Evolutionary conservation across 768 basidiomycete species (phyloP).

Genomic region (Dioszegia aurantiaca): DNA sequence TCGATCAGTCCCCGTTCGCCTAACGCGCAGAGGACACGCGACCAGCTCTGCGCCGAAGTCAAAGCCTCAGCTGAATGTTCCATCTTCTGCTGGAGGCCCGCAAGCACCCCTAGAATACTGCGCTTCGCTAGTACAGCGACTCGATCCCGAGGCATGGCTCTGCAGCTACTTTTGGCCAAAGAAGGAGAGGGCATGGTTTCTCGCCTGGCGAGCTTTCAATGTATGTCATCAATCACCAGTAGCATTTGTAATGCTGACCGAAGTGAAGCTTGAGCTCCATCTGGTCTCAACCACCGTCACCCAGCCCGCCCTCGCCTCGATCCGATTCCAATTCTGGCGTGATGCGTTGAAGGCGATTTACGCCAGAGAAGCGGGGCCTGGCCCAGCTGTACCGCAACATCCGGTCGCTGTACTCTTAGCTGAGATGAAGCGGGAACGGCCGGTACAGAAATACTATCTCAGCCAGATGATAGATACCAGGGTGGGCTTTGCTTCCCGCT

Average conservation of each 20-base stretch:
- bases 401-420: conserved; percentile 45
- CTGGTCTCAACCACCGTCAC: conserved; percentile 41
- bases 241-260: too few species aligned
- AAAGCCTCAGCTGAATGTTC: background rate
- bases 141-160: conserved; percentile 51
- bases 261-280: conserved; percentile 52
- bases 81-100: conserved; percentile 29
- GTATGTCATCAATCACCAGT: conserved; percentile 30
- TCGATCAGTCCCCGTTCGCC: background rate
- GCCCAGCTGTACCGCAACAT: conserved; percentile 40
- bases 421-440: conserved; percentile 34
- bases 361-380: conserved; percentile 7
- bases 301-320: conserved; percentile 49
- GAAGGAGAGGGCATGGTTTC: conserved; percentile 41
- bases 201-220: conserved; percentile 51
- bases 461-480: conserved; percentile 48
- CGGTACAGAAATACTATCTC: conserved; percentile 50
- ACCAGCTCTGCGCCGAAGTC: background rate
- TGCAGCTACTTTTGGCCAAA: conserved; percentile 46
- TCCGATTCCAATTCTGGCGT: conserved; percentile 52
- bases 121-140: conserved; percentile 38
- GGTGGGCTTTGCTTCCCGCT: conserved; percentile 25
- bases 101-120: conserved; percentile 47
- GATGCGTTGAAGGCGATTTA: conserved; percentile 45
- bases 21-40: background rate